Evolutionary conservation across 257 asterid species (phyloP), one percentile per base, ranked within the genome.

Genomic region (Rubia yunnanensis): DNA sequence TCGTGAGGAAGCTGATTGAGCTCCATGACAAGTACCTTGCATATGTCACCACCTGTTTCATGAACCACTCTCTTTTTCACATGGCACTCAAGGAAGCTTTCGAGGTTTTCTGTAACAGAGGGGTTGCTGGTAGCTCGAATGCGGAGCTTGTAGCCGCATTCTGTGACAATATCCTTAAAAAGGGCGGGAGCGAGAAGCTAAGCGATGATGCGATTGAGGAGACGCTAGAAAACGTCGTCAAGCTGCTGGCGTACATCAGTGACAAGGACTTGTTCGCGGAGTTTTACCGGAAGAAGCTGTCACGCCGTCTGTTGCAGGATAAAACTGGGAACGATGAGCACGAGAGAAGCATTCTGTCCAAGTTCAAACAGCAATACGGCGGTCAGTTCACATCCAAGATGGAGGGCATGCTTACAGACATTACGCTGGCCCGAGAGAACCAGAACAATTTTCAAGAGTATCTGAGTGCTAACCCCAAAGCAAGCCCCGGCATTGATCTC

Each of bases 351-450:
- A 71, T 83, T 67, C 56, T 86, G 57, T 68, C 84, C 2, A 83
- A 81, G 81, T 27, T 83, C 67, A 83, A 86, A 74, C 88, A 83
- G 41, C 82, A 70, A 48, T 83, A 71, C 36, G 89, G 94, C 62
- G 84, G 77, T 22, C 86, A 77, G 23, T 85, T 74, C 66, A 86
- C 88, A 22, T 86, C 86, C 44, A 86, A 86, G 70, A 74, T 86
- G 89, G 94, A 86, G 70, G 88, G 88, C 52, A 86, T 86, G 92
- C 83, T 86, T 28, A 86, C 84, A 10, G 89, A 86, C 77, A 64
- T 80, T 74, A 71, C 80, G 0, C 58, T 86, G 53, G 78, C 88
- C 27, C 80, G 73, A 65, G 94, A 86, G 56, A 73, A 59, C 69
- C 81, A 81, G 48, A 78, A 6, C 26, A 44, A 71, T 22, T 86